phyloP scores from a whole-genome alignment of 352 stramenopile species.

The Pythium pyrilobum region DNA sequence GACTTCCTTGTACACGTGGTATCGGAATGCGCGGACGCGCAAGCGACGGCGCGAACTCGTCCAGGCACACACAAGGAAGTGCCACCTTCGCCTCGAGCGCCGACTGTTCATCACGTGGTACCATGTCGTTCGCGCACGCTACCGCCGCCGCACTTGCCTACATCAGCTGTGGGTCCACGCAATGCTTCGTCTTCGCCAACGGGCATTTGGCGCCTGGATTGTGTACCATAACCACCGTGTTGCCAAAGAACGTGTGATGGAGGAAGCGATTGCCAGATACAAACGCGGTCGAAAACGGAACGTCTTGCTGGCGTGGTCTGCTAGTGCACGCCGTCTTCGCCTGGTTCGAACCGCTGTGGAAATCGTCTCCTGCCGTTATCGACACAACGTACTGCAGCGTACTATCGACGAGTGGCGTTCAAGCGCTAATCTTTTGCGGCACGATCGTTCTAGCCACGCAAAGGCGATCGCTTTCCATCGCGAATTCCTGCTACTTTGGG shows the following conservation, averaged over 20 bases:
- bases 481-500: conserved; percentile 8
- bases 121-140: not conserved
- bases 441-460: not conserved
- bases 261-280: not conserved
- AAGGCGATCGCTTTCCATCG: conserved; percentile 9
- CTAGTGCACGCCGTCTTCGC: no score
- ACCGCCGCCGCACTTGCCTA: not conserved
- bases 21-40: conserved; percentile 7
- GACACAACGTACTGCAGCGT: not conserved
- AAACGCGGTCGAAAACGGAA: not conserved
- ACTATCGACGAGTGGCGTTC: not conserved
- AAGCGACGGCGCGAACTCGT: not conserved
- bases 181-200: not conserved
- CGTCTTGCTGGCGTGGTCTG: not conserved
- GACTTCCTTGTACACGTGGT: conserved; percentile 25
- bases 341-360: no score
- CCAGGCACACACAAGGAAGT: not conserved
- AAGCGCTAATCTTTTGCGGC: not conserved
- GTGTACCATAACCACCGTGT: not conserved
- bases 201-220: not conserved
- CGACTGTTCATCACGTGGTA: not conserved
- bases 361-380: no score
- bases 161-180: not conserved
- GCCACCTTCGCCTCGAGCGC: no score
- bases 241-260: not conserved